Evolutionary conservation across 306 rosid genomes (phyloP).

Genomic region (Trifolium dubium): DNA sequence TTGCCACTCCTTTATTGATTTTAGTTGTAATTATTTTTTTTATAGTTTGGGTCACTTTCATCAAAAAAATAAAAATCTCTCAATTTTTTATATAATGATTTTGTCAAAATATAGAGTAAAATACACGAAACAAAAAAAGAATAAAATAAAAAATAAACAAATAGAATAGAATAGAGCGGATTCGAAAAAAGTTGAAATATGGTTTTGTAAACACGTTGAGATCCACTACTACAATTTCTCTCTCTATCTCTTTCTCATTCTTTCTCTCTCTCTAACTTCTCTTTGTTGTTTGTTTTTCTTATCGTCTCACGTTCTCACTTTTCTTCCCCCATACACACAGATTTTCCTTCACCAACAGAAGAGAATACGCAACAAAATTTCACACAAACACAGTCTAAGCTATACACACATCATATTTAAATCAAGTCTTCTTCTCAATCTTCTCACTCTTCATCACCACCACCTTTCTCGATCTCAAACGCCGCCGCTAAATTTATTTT

Average conservation of each 20-base stretch:
- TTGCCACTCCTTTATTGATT: too few relatives aligned
- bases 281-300: conserved; percentile 63
- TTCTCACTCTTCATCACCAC: conserved; percentile 25
- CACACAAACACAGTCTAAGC: conserved; percentile 3
- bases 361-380: conserved; percentile 45
- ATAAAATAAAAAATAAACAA: neutral
- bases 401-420: conserved; percentile 29
- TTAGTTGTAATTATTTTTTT: too few relatives aligned
- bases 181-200: conserved; percentile 46
- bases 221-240: conserved; percentile 71
- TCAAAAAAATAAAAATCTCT: too few relatives aligned
- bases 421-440: conserved; percentile 1
- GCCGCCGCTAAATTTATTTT: conserved; percentile 4
- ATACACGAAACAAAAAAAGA: neutral
- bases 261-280: conserved; percentile 52
- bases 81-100: too few relatives aligned
- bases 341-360: conserved; percentile 60
- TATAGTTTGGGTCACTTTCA: too few relatives aligned
- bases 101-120: neutral
- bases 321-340: conserved; percentile 59
- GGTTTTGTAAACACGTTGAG: conserved; percentile 53
- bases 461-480: conserved; percentile 48
- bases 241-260: conserved; percentile 25
- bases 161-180: conserved; percentile 52
- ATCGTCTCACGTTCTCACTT: conserved; percentile 73